Evolutionary conservation across 192 early-diverging fungal genomes (phyloP), one percentile per base, ranked within the genome.

Genomic region (Backusella sp.): DNA sequence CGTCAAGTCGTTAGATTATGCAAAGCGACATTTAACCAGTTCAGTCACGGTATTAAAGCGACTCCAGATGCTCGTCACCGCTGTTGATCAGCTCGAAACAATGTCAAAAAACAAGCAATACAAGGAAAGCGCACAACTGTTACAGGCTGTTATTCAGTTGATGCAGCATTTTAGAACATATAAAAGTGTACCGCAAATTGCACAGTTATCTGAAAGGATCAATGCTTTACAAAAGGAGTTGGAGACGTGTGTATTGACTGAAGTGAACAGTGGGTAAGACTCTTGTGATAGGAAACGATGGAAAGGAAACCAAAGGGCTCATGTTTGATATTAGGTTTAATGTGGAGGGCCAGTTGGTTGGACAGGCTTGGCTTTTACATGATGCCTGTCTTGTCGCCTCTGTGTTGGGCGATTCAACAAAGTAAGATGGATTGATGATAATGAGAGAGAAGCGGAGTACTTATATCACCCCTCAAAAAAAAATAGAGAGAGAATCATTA

Each of bases 1-100:
- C 76, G 98, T 99, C 76, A 96, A 96, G 76, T 88, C 92, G 11
- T 86, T 99, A 49, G 98, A 99, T 80, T 91, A 91, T 76, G 95
- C 96, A 42, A 99, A 99, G 81, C 90, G 93, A 70, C 96, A 98
- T 76, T 82, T 99, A 53, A 92, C 93, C 4, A 76, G 82, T 32
- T 91, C 96, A 1, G 93, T 96, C 14, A 92, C 92, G 0, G 89
- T 93, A 4, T 84, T 97, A 66, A 92, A 92, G 72, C 86, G 96
- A 75, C 83, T 97, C 11, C 95, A 97, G 77, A 95, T 98, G 94
- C 82, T 98, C 90, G 92, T 91, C 11, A 89, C 89, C 0, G 93
- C 94, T 2, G 86, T 92, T 5, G 91, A 89, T 56, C 93, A 96
- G 71, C 77, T 98, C 42, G 88, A 90, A 59, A 75, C 72, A 4